phyloP scores from a whole-genome alignment of 495 filamentous ascomycete species.

The Penicillium argentinense region DNA sequence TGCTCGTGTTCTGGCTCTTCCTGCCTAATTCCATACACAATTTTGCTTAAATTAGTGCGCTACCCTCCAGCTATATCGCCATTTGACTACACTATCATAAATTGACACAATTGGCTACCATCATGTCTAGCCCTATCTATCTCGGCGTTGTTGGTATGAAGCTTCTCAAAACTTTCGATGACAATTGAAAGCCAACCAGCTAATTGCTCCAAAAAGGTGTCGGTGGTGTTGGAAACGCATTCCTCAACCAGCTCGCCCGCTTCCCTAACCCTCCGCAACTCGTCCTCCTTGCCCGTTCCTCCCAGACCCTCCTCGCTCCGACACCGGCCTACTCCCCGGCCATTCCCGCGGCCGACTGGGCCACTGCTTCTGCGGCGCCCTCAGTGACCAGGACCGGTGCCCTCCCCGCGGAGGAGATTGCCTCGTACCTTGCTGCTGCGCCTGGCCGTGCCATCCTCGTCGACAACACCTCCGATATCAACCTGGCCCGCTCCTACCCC shows the following conservation, averaged over 20 bases:
- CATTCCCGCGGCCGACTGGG: slow-evolving; percentile 54
- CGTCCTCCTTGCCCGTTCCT: slow-evolving; percentile 77
- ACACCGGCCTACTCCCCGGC: slow-evolving; percentile 43
- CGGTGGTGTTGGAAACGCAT: slow-evolving; percentile 89
- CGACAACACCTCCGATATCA: slow-evolving; percentile 89
- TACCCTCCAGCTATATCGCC: no score
- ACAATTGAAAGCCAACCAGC: background rate
- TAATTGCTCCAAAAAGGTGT: slow-evolving; percentile 58
- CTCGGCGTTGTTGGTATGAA: slow-evolving; percentile 47
- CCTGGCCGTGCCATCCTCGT: slow-evolving; percentile 76
- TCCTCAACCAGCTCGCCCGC: slow-evolving; percentile 76
- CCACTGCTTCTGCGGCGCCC: slow-evolving; percentile 55
- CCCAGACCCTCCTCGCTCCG: slow-evolving; percentile 67
- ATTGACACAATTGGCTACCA: slow-evolving; percentile 10
- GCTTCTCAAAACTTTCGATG: slow-evolving; percentile 4
- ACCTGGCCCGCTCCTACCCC: slow-evolving; percentile 77
- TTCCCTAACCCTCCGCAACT: slow-evolving; percentile 66
- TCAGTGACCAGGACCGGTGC: slow-evolving; percentile 50
- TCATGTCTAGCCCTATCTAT: slow-evolving; percentile 47
- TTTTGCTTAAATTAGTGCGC: background rate
- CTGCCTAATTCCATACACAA: background rate
- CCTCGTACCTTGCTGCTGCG: slow-evolving; percentile 65
- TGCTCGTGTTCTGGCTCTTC: background rate
- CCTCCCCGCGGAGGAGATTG: slow-evolving; percentile 63
- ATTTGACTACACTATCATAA: background rate